phyloP scores from a whole-genome alignment of 2,329 filamentous ascomycete genomes.

The Pseudogymnoascus sp. region DNA sequence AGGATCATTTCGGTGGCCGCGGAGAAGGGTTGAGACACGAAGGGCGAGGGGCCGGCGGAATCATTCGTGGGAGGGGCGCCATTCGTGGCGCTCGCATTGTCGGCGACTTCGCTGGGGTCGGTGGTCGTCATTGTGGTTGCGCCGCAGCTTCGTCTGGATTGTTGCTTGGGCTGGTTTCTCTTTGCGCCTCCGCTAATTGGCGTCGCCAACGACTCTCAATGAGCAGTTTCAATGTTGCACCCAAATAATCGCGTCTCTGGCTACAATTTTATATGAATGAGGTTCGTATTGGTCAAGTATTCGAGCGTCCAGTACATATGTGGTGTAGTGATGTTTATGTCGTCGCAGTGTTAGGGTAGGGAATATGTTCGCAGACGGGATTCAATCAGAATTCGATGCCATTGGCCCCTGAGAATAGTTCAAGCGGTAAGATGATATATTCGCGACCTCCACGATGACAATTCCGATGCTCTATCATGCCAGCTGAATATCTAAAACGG shows the following conservation, averaged over 20 bases:
- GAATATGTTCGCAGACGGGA: not conserved
- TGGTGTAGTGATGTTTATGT: not conserved
- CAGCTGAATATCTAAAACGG: not conserved
- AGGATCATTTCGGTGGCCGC: slow-evolving; percentile 32
- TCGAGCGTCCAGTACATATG: not conserved
- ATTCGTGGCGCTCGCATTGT: not conserved
- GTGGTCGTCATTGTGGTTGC: not conserved
- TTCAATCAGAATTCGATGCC: not conserved
- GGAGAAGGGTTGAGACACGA: slow-evolving; percentile 22
- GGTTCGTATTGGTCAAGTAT: not conserved
- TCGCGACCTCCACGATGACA: not conserved
- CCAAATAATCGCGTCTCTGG: not conserved
- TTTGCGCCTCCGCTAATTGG: slow-evolving; percentile 1
- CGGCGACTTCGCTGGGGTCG: not conserved
- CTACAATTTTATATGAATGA: slow-evolving; percentile 1
- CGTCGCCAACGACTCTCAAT: not conserved
- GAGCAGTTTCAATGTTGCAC: not conserved
- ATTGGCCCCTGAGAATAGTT: not conserved
- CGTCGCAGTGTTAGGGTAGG: not conserved
- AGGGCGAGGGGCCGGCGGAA: not conserved
- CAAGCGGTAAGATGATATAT: not conserved
- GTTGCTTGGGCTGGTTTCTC: not conserved
- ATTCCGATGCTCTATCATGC: not conserved
- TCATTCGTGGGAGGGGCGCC: not conserved
- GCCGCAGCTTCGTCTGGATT: not conserved